phyloP scores from a whole-genome alignment of 306 rosid species.

The Albizia julibrissin region DNA sequence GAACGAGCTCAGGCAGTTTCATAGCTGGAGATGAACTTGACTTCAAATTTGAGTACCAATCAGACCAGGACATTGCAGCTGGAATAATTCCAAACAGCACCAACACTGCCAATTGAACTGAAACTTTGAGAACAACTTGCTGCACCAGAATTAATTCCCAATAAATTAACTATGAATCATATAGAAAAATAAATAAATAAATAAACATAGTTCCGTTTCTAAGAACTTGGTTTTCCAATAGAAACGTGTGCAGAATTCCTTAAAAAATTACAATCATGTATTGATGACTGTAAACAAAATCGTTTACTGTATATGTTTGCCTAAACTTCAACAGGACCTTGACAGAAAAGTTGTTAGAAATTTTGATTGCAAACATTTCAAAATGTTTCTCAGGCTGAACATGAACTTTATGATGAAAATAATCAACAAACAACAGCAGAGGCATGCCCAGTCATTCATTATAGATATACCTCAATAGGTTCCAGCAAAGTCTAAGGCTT shows the following conservation, averaged over 20 bases:
- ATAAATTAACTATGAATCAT: neutral
- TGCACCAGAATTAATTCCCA: neutral
- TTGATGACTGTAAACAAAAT: neutral
- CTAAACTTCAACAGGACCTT: neutral
- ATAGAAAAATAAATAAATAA: neutral
- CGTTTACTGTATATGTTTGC: neutral
- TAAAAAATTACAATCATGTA: neutral
- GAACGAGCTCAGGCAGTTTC: slow-evolving; percentile 66
- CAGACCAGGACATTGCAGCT: slow-evolving; percentile 81
- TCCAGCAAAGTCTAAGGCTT: slow-evolving; percentile 78
- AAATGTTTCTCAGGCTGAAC: neutral
- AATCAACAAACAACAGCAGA: no score
- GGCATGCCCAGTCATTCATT: neutral
- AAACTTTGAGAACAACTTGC: slow-evolving; percentile 26
- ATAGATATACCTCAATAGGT: slow-evolving; percentile 68
- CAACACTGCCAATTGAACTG: slow-evolving; percentile 47
- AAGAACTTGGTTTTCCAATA: neutral
- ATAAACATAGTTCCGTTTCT: neutral
- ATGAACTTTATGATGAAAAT: no score
- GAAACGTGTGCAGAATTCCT: neutral
- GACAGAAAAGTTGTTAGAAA: neutral
- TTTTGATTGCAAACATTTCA: neutral
- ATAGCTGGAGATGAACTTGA: slow-evolving; percentile 23
- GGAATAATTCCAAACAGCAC: slow-evolving; percentile 75
- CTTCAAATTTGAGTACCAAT: slow-evolving; percentile 47